phyloP scores from a whole-genome alignment of 768 basidiomycete genomes.

The Suillus americanus region DNA sequence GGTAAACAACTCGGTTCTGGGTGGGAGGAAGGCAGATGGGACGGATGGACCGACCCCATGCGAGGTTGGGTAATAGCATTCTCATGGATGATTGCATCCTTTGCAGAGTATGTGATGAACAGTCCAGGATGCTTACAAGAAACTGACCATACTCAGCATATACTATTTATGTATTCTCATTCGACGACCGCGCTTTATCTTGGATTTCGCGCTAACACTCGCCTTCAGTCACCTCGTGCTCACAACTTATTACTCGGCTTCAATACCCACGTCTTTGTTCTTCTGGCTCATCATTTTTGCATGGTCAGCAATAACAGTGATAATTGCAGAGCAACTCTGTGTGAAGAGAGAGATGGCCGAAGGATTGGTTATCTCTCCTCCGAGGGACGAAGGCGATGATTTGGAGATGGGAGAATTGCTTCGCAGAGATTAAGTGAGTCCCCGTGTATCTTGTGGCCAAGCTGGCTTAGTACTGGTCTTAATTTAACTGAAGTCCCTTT shows the following conservation, averaged over 20 bases:
- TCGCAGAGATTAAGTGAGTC: conserved; percentile 60
- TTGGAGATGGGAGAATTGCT: conserved; percentile 53
- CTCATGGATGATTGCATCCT: conserved; percentile 82
- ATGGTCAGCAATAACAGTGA: conserved; percentile 71
- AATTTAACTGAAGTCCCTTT: neutral
- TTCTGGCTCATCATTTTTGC: conserved; percentile 84
- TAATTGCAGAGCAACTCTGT: conserved; percentile 89
- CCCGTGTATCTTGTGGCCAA: neutral
- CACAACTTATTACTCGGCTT: conserved; percentile 77
- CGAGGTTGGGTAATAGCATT: conserved; percentile 90
- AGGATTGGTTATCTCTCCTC: conserved; percentile 58
- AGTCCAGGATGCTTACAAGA: conserved; percentile 4
- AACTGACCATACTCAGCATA: conserved; percentile 39
- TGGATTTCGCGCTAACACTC: conserved; percentile 92
- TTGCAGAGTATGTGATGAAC: conserved; percentile 73
- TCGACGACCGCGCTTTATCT: conserved; percentile 88
- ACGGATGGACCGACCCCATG: conserved; percentile 70
- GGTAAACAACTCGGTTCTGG: conserved; percentile 70
- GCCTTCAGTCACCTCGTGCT: conserved; percentile 90
- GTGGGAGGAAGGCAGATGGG: conserved; percentile 53
- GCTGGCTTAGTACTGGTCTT: neutral
- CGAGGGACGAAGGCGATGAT: conserved; percentile 47
- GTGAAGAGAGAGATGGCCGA: conserved; percentile 88
- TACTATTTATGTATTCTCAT: conserved; percentile 86
- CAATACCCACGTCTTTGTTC: conserved; percentile 83